Evolutionary conservation across 495 filamentous ascomycete species (phyloP).

Genomic region (Penicillium bovifimosum): DNA sequence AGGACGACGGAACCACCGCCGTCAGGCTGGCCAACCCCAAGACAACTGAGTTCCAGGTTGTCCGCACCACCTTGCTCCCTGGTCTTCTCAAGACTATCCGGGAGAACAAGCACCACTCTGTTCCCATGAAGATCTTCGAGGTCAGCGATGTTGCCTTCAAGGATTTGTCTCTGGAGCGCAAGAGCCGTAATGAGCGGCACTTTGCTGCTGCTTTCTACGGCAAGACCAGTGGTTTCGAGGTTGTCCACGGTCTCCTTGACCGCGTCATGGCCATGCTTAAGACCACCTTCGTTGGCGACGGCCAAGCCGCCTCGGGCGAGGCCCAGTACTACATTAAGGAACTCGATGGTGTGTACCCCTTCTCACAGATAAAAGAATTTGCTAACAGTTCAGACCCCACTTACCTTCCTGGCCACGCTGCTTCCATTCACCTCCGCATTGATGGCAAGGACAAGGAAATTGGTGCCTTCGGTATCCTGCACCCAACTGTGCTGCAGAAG

Average conservation of each 20-base stretch:
- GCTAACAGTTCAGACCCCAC: constrained; percentile 57
- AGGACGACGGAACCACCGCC: constrained; percentile 78
- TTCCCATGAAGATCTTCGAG: constrained; percentile 93
- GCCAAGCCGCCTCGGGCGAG: constrained; percentile 48
- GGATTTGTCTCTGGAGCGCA: constrained; percentile 69
- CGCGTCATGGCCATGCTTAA: constrained; percentile 90
- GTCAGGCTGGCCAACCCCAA: constrained; percentile 93
- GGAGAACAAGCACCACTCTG: constrained; percentile 85
- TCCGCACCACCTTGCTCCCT: constrained; percentile 81
- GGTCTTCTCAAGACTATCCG: constrained; percentile 91
- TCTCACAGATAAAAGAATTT: background rate
- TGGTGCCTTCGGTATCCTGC: constrained; percentile 87
- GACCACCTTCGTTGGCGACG: constrained; percentile 69
- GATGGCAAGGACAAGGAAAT: constrained; percentile 65
- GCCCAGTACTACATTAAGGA: constrained; percentile 88
- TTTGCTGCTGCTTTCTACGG: constrained; percentile 94
- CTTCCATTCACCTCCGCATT: constrained; percentile 69
- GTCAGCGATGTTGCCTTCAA: constrained; percentile 89
- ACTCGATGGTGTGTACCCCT: constrained; percentile 58
- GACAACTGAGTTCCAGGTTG: constrained; percentile 93
- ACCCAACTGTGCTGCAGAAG: constrained; percentile 86
- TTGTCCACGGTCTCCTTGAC: constrained; percentile 91
- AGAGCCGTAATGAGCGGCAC: constrained; percentile 84
- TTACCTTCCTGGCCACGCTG: constrained; percentile 86
- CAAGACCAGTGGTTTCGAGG: constrained; percentile 92